Conservation (phyloP, 805 yeast species). For the Myxozyma sirexii region DNA sequence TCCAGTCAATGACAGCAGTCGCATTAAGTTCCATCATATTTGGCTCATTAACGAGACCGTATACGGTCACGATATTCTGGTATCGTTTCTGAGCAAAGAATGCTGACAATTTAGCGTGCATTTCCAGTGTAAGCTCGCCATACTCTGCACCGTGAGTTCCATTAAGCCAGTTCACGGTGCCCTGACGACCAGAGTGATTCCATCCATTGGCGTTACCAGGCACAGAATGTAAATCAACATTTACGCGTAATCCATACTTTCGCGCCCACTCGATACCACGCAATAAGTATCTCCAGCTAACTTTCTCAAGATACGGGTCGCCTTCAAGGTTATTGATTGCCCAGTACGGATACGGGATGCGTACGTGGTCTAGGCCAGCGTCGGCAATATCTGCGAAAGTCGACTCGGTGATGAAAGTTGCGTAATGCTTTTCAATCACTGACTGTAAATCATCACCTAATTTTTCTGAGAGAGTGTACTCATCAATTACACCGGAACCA, state of each 20-base stretch:
- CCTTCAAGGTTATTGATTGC: constrained; percentile 63
- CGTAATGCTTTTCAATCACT: constrained; percentile 72
- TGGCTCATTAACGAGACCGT: constrained; percentile 84
- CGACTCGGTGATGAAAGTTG: constrained; percentile 68
- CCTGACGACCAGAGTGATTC: constrained; percentile 75
- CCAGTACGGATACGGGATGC: constrained; percentile 96
- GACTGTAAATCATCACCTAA: constrained; percentile 61
- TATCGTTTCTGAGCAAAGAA: constrained; percentile 67
- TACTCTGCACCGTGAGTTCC: constrained; percentile 52
- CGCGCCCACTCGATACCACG: constrained; percentile 70
- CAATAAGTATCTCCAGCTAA: constrained; percentile 57
- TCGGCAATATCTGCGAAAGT: constrained; percentile 65
- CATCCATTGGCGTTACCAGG: constrained; percentile 89
- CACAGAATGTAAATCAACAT: constrained; percentile 78
- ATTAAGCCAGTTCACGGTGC: constrained; percentile 47
- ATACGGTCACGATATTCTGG: constrained; percentile 71
- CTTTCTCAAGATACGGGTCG: constrained; percentile 80
- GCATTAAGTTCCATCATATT: constrained; percentile 54
- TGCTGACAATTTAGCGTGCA: constrained; percentile 55
- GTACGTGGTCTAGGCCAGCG: constrained; percentile 77
- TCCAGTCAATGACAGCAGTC: constrained; percentile 54
- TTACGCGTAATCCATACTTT: constrained; percentile 60
- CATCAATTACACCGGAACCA: constrained; percentile 60
- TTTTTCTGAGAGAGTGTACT: constrained; percentile 60
- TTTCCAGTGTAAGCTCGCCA: constrained; percentile 51